Evolutionary conservation across 129 eudicot species (phyloP), one percentile per base, ranked within the genome.

Genomic region (Pulicaria dysenterica): DNA sequence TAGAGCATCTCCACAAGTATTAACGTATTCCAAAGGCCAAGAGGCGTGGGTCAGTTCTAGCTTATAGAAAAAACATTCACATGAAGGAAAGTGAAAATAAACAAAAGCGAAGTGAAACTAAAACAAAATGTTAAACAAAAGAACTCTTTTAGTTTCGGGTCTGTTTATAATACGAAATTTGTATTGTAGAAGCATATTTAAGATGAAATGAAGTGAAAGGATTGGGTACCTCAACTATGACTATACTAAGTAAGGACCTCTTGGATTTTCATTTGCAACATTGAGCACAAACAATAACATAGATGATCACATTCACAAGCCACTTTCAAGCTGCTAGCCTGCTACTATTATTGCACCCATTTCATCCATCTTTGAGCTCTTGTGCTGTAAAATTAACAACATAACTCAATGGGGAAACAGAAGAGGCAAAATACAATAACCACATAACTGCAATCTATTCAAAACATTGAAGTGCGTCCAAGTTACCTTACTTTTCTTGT

Each of bases 401-500:
- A 50, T 49, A 42, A 34, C 45, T 67, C 38, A 19, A 61, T 19
- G 44, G 48, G 67, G 3, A 61, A 61, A 40, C 8, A 61, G n/a
- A 3, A 13, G 13, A 39, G 40, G 11, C n/a, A 39, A 61, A 61
- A 3, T 24, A 39, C 42, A 12, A 61, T 13, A 67, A 46, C 42
- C 57, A 66, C 71, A 46, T 8, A 57, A 50, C 40, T 60, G 41
- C 68, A 39, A 36, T 11, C 14, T 9, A 76, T 11, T 45, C n/a
- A 51, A 76, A 74, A 51, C 41, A 73, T 37, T 41, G 46, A 61
- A 19, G 58, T 54, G 51, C 24, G 53, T 38, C 67, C 70, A 75
- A 70, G 64, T 83, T 84, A 92, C 97, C 97, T 92, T 92, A 78
- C 91, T 85, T 77, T 85, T 88, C 86, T 88, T 85, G 81, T 85